Base-by-base conservation (phyloP, 1,284 basidiomycete species). In the Boletus mariae region DNA sequence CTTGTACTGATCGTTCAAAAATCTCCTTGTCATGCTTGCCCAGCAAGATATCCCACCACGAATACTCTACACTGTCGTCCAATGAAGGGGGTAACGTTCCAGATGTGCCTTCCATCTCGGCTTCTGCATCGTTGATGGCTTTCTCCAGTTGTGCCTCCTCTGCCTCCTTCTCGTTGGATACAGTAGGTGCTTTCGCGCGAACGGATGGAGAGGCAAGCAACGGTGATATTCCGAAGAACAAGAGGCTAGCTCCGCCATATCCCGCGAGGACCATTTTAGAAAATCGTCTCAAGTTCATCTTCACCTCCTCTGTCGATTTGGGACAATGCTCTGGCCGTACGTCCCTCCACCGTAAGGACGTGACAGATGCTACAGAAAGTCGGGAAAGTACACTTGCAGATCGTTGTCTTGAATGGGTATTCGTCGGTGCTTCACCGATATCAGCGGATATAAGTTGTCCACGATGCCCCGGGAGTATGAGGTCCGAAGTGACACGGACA, bases 201-300 rank as follows among this genome's bases (percentile, higher is more conserved):
- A 52, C 49, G 7, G 70, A 60, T 35, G 69, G 61, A 48, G 59
- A 62, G 34, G 71, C 55, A 44, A 69, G 61, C n/a, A 69, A 58
- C 0, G 80, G 78, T 1, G 81, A 79, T 1, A 88, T 77, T 13
- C 89, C 89, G 58, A 91, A 91, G 70, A 91, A 91, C 20, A 90
- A 69, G 13, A 91, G 74, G 48, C 82, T 85, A 2, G 87, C 84
- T 7, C 89, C 89, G 9, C 89, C 88, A 59, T 91, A 91, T 1
- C 87, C 87, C 0, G 85, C 88, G 4, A 91, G 73, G 1, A 88
- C 86, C 71, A 91, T 80, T 67, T 90, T 90, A 5, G 88, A 90
- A 35, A 90, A 75, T 15, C 89, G 78, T 29, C 87, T 80, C 12
- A 91, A 70, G 8, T 83, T 87, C 13, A 77, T 69, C 63, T 87